Base-by-base conservation (phyloP, 306 rosid genomes). In the Prunus salicina region DNA sequence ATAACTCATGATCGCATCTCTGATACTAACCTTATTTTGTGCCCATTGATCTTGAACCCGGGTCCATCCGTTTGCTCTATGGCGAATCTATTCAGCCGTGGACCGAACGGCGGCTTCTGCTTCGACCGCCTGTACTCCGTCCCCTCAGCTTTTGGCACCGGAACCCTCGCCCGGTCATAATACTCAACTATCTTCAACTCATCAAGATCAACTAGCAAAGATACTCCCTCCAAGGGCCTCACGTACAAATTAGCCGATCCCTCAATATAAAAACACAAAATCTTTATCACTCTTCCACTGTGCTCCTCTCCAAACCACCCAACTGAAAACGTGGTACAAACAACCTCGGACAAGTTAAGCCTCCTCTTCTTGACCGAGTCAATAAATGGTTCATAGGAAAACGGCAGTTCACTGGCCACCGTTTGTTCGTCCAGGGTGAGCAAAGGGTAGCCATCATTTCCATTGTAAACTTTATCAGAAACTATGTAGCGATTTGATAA, bases 261-360 rank as follows among this genome's bases (percentile, higher is more conserved):
- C 6, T 80, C 78, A 19, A 15, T 27, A 24, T 83, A 76, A 41
- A 38, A 83, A 6, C 82, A 80, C 57, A 19, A 13, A 5, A 83
- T 30, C 22, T 72, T 79, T 30, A 79, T 46, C 13, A 62, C 76
- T 61, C 87, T 76, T 64, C 14, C 67, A 3, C 41, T 60, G 16
- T 73, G 41, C 27, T 67, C 73, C 32, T 76, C 79, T 1, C 87
- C 84, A 19, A 65, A 79, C 84, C 84, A 83, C 50, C 87, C 81
- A 19, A 80, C 60, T 56, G 81, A 2, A 68, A 43, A 83, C 28
- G 76, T 64, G 2, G 52, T 28, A 47, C 82, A 83, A 28, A 71
- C 79, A 6, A 83, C 73, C 11, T 79, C 73, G 6, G 80, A 69
- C 28, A 83, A 18, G 51, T 80, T 72, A 47, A 80, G 81, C 4